A percentile compares a stretch with the other conserved stretches of the same genome.
Evolutionary conservation across 768 basidiomycete genomes (phyloP).

Genomic region (Nidularia sp.): DNA sequence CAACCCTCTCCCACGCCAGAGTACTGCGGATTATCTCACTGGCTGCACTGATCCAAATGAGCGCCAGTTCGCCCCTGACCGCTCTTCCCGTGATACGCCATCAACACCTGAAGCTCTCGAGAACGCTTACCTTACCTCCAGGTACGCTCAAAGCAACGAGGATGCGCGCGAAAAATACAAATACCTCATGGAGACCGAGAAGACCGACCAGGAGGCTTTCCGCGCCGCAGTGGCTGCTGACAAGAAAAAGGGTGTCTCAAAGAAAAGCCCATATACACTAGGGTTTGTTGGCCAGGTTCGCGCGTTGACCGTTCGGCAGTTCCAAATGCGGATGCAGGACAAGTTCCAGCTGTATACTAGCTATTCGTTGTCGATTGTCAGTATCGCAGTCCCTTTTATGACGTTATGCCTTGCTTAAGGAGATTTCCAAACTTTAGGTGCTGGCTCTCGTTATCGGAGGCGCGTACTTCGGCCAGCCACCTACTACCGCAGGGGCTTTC

Average conservation of each 20-base stretch:
- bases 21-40: conserved; percentile 82
- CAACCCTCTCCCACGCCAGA: conserved; percentile 73
- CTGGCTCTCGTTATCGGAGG: conserved; percentile 69
- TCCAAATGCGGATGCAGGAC: conserved; percentile 72
- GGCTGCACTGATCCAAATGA: conserved; percentile 84
- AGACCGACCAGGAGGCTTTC: conserved; percentile 72
- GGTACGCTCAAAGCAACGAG: conserved; percentile 37
- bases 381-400: conserved; percentile 14
- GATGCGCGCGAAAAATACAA: conserved; percentile 54
- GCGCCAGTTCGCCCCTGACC: conserved; percentile 69
- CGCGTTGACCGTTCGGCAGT: conserved; percentile 68
- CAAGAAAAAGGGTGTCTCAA: conserved; percentile 75
- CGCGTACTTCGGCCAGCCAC: conserved; percentile 69
- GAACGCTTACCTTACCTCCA: conserved; percentile 50
- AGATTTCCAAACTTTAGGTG: conserved; percentile 20
- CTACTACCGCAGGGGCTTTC: conserved; percentile 78
- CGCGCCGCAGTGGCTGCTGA: conserved; percentile 69
- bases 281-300: conserved; percentile 72
- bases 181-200: conserved; percentile 50
- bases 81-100: conserved; percentile 54
- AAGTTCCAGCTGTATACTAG: conserved; percentile 74
- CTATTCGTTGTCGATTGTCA: conserved; percentile 54
- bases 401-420: neutral
- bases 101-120: conserved; percentile 68
- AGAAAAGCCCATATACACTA: conserved; percentile 80